Evolutionary conservation across 2,329 filamentous ascomycete species (phyloP).

Genomic region (Penicillium glabrum): DNA sequence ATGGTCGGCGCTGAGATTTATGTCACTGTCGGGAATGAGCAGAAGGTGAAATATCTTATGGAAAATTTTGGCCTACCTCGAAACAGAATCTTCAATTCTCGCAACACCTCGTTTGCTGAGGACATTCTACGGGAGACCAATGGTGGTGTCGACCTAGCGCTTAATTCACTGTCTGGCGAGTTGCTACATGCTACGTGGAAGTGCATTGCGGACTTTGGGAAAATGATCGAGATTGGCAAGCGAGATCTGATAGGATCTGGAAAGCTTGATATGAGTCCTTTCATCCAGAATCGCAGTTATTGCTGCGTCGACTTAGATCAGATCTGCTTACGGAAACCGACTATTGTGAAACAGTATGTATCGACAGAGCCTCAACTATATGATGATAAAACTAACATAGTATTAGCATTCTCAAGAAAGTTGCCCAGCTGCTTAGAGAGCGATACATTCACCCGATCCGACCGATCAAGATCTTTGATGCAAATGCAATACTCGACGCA

Average conservation of each 20-base stretch:
- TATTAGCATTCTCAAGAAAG: neutral
- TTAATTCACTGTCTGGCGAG: slow-evolving; percentile 29
- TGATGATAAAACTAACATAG: neutral
- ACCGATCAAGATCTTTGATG: slow-evolving; percentile 24
- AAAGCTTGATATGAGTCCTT: slow-evolving; percentile 24
- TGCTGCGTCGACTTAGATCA: slow-evolving; percentile 24
- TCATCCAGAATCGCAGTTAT: slow-evolving; percentile 22
- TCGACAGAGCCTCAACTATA: neutral
- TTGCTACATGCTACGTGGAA: slow-evolving; percentile 30
- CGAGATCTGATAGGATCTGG: slow-evolving; percentile 23
- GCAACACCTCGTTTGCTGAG: slow-evolving; percentile 17
- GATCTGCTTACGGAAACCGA: slow-evolving; percentile 8
- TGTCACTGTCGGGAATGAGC: slow-evolving; percentile 23
- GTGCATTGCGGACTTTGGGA: slow-evolving; percentile 32
- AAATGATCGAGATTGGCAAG: slow-evolving; percentile 30
- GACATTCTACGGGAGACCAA: slow-evolving; percentile 18
- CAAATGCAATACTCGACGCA: slow-evolving; percentile 33
- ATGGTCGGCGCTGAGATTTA: slow-evolving; percentile 26
- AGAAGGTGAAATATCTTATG: slow-evolving; percentile 24
- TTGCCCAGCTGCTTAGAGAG: slow-evolving; percentile 6
- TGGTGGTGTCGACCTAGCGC: slow-evolving; percentile 27
- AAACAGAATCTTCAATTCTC: slow-evolving; percentile 25
- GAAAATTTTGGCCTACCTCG: slow-evolving; percentile 17
- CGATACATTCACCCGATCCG: slow-evolving; percentile 16
- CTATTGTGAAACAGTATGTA: slow-evolving; percentile 4